phyloP scores from a whole-genome alignment of 2,329 filamentous ascomycete species.

The Orbilia quercus region DNA sequence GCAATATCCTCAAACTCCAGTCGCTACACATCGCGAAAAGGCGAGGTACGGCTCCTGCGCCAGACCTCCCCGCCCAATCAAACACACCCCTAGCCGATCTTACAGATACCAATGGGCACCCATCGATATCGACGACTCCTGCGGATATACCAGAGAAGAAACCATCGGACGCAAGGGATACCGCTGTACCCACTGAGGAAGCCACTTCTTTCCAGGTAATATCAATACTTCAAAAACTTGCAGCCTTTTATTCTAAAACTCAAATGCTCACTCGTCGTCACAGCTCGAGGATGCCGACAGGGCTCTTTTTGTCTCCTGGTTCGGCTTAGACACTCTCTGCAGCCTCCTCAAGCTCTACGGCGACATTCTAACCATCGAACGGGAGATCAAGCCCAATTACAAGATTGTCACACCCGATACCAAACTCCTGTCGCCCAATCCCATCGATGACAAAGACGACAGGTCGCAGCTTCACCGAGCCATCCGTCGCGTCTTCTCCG shows the following conservation, averaged over 20 bases:
- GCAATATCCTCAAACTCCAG: constrained; percentile 78
- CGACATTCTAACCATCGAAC: constrained; percentile 57
- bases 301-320: constrained; percentile 64
- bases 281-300: constrained; percentile 64
- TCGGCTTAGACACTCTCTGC: constrained; percentile 67
- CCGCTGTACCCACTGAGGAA: not conserved
- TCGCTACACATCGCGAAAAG: constrained; percentile 62
- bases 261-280: constrained; percentile 14
- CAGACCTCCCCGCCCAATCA: constrained; percentile 47
- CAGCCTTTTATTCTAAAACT: no score
- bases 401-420: constrained; percentile 70
- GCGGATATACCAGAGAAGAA: constrained; percentile 20
- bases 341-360: constrained; percentile 69
- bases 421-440: constrained; percentile 67
- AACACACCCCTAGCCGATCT: constrained; percentile 39
- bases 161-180: constrained; percentile 5
- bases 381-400: constrained; percentile 66
- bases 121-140: constrained; percentile 21
- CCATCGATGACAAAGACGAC: constrained; percentile 71
- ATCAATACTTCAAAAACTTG: no score
- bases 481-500: constrained; percentile 82
- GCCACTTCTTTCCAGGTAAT: constrained; percentile 36
- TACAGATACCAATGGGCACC: constrained; percentile 25
- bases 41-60: constrained; percentile 22
- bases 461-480: constrained; percentile 74